Percentiles rank a stretch among this genome's conserved stretches.
Conservation (phyloP, 345 rosid species). For the Turnera subulata region DNA sequence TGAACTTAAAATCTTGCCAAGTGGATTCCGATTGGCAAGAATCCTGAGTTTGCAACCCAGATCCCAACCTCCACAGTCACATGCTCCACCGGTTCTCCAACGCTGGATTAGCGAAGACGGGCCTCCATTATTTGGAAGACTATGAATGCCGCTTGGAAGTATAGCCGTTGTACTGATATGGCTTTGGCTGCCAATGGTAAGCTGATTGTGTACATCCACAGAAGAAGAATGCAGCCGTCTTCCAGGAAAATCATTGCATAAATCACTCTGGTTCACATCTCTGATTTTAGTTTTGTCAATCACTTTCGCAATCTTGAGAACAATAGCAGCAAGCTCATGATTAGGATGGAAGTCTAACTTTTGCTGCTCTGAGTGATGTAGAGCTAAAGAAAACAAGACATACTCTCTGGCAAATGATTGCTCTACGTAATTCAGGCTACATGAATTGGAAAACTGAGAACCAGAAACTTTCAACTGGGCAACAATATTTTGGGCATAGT, state of each 20-base stretch:
- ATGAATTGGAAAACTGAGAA: slow-evolving; percentile 28
- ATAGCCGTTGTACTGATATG: slow-evolving; percentile 48
- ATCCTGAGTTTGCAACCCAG: slow-evolving; percentile 73
- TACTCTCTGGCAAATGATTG: slow-evolving; percentile 50
- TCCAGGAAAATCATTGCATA: slow-evolving; percentile 15
- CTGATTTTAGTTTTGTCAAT: slow-evolving; percentile 16
- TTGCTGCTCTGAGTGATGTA: slow-evolving; percentile 35
- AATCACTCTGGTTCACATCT: slow-evolving; percentile 30
- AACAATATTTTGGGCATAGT: slow-evolving; percentile 58
- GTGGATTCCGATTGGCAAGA: slow-evolving; percentile 44
- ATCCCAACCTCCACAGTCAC: slow-evolving; percentile 99
- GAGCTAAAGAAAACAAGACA: slow-evolving; percentile 60
- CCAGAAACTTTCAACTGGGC: slow-evolving; percentile 82
- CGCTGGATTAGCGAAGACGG: slow-evolving; percentile 86
- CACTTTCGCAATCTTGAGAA: slow-evolving; percentile 50
- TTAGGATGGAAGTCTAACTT: slow-evolving; percentile 47
- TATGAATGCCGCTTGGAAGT: slow-evolving; percentile 85
- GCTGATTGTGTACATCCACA: slow-evolving; percentile 21
- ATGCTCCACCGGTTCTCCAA: slow-evolving; percentile 89
- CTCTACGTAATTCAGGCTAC: slow-evolving; percentile 24
- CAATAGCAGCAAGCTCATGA: slow-evolving; percentile 86
- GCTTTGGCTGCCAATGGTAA: slow-evolving; percentile 24
- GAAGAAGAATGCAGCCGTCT: slow-evolving; percentile 6
- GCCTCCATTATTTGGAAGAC: slow-evolving; percentile 78
- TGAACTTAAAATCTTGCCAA: slow-evolving; percentile 21